Percentiles rank a stretch among this genome's conserved stretches.
Evolutionary conservation across 805 yeast species (phyloP).

Genomic region (Yamadazyma sp.): DNA sequence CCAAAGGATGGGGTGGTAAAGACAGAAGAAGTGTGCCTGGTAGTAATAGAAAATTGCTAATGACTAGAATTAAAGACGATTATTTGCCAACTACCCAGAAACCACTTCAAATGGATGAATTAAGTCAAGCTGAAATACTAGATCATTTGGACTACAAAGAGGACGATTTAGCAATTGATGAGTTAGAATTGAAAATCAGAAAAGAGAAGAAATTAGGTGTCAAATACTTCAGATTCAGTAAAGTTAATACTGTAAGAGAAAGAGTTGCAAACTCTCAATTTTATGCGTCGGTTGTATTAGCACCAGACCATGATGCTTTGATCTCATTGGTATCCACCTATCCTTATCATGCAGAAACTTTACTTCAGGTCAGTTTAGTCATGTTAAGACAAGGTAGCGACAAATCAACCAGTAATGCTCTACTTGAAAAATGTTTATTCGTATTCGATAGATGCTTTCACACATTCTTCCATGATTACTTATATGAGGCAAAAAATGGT

Average conservation of each 20-base stretch:
- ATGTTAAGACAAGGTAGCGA: slow-evolving; percentile 72
- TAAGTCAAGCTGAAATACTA: slow-evolving; percentile 38
- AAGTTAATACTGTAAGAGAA: slow-evolving; percentile 26
- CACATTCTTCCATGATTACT: slow-evolving; percentile 47
- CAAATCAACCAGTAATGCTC: slow-evolving; percentile 65
- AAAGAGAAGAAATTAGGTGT: slow-evolving; percentile 42
- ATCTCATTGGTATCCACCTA: slow-evolving; percentile 52
- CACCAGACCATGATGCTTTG: slow-evolving; percentile 78
- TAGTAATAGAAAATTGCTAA: slow-evolving; percentile 58
- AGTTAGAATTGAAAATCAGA: slow-evolving; percentile 27
- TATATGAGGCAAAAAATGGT: slow-evolving; percentile 48
- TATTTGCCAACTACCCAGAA: slow-evolving; percentile 72
- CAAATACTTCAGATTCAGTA: slow-evolving; percentile 56
- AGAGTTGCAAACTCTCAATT: slow-evolving; percentile 47
- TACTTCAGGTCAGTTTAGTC: slow-evolving; percentile 76
- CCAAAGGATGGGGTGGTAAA: slow-evolving; percentile 83
- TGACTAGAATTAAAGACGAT: slow-evolving; percentile 74
- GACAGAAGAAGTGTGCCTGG: slow-evolving; percentile 77
- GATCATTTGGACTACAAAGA: slow-evolving; percentile 33
- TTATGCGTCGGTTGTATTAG: slow-evolving; percentile 61
- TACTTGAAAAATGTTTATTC: slow-evolving; percentile 74
- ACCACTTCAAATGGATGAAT: slow-evolving; percentile 58
- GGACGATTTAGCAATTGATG: slow-evolving; percentile 23
- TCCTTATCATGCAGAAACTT: slow-evolving; percentile 76
- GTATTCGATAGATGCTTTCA: slow-evolving; percentile 75